These are phyloP conservation scores for Seiridium cupressi DNA, from an alignment of 2,329 filamentous ascomycete species.

Conservation along the genomic window DNA sequence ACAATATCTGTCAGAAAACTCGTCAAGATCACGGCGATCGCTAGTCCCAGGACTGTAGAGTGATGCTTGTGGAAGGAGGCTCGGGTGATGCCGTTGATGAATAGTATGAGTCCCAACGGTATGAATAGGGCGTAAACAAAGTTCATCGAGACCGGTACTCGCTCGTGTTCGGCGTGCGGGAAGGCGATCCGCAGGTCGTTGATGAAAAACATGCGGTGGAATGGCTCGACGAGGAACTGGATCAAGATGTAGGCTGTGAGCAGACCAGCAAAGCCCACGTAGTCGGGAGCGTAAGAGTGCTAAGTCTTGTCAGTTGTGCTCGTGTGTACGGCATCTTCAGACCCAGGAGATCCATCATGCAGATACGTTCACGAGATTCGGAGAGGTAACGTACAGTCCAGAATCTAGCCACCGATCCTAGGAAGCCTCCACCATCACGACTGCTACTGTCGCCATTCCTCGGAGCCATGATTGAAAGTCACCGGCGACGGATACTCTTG, in stretches of 20 bases:
- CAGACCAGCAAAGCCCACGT: slow-evolving; percentile 74
- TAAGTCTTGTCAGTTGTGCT: slow-evolving; percentile 27
- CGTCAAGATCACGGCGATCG: slow-evolving; percentile 73
- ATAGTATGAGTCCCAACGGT: slow-evolving; percentile 65
- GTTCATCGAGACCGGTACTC: slow-evolving; percentile 77
- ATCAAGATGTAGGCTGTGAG: slow-evolving; percentile 66
- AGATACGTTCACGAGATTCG: background rate
- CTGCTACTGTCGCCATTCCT: slow-evolving; percentile 17
- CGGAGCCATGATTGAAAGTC: slow-evolving; percentile 42
- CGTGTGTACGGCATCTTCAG: background rate
- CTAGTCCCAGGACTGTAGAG: slow-evolving; percentile 77
- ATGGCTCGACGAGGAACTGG: slow-evolving; percentile 72
- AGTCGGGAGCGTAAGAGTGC: slow-evolving; percentile 86
- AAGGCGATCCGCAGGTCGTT: slow-evolving; percentile 82
- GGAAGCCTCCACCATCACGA: slow-evolving; percentile 15
- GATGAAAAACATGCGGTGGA: slow-evolving; percentile 91
- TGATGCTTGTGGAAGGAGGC: slow-evolving; percentile 77
- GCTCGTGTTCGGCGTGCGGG: slow-evolving; percentile 80
- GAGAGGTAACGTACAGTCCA: slow-evolving; percentile 41
- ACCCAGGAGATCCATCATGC: background rate
- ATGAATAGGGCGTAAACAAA: slow-evolving; percentile 75
- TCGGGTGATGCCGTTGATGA: slow-evolving; percentile 62
- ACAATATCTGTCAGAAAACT: slow-evolving; percentile 84
- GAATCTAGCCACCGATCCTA: slow-evolving; percentile 36
- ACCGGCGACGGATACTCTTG: slow-evolving; percentile 38